These are phyloP conservation scores for Naganishia onofrii DNA, from an alignment of 768 basidiomycete species.

Conservation along the genomic window DNA sequence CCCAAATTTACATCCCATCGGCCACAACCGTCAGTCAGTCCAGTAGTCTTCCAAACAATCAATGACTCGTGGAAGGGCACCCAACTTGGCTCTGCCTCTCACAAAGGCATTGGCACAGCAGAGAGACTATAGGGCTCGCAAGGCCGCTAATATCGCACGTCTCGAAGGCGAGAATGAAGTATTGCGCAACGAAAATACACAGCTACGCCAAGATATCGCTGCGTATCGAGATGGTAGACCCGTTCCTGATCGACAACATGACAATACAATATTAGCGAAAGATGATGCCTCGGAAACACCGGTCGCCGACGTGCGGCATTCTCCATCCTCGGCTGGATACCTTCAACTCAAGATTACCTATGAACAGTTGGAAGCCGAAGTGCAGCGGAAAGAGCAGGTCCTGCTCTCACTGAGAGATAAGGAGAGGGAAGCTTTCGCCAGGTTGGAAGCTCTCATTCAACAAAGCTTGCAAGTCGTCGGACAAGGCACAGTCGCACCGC, in stretches of 20 bases:
- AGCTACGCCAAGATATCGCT: neutral
- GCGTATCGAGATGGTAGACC: neutral
- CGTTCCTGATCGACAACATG: neutral
- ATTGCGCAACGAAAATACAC: conserved; percentile 8
- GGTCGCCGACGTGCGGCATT: neutral
- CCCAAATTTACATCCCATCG: too few species aligned
- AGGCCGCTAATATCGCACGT: conserved; percentile 20
- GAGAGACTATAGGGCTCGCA: conserved; percentile 30
- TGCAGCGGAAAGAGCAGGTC: conserved; percentile 14
- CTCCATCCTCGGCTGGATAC: neutral
- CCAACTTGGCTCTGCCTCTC: conserved; percentile 28
- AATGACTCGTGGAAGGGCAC: conserved; percentile 31
- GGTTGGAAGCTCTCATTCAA: conserved; percentile 3
- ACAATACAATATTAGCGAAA: neutral
- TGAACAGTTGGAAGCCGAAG: conserved; percentile 13
- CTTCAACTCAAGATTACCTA: conserved; percentile 1
- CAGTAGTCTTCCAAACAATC: too few species aligned
- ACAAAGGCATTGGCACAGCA: conserved; percentile 33
- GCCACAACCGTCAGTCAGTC: too few species aligned
- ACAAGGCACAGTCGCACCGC: neutral
- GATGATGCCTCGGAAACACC: neutral
- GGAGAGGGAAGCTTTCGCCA: conserved; percentile 14
- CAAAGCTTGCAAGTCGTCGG: conserved; percentile 9
- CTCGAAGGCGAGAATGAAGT: conserved; percentile 23
- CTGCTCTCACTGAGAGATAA: conserved; percentile 1